Evolutionary conservation across 2,329 filamentous ascomycete genomes (phyloP), one percentile per base, ranked within the genome.

Genomic region (Fusarium pilosicola): DNA sequence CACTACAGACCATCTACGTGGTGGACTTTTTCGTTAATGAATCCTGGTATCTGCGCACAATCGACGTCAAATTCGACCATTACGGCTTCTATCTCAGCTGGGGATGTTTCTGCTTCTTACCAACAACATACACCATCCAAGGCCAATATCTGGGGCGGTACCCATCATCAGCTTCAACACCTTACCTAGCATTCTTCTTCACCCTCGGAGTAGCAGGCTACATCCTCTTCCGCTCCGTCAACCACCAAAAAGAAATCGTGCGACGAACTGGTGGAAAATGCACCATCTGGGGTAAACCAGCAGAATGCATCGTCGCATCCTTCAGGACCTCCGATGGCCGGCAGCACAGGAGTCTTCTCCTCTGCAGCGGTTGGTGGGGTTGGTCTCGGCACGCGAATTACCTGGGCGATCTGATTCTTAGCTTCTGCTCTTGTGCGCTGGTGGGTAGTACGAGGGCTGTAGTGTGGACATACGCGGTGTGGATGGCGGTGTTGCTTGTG

Each of bases 1-100:
- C 84, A 70, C 78, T 87, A 4, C 86, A 87, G 65, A 75, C 78
- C 2, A 72, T 86, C 13, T 87, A 87, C 57, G 82, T 86, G 13
- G 70, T 86, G 1, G 85, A 87, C 52, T 87, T 87, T 63, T 87
- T 87, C 56, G 76, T 84, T 54, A 86, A 87, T 13, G 86, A 87
- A 70, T 81, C 83, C 18, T 87, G 85, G 85, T 86, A 86, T 66
- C 77, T 85, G n/a, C 80, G 81, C 26, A 86, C 84, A 5, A 84
- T 85, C 15, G 84, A 85, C 59, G 85, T 85, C 42, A 78, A 79
- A 8, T 83, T 85, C 55, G 84, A 86, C 42, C 84, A 85, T 52
- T 85, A 83, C 39, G 84, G 84, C 6, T 85, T 85, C 69, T 84
- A 85, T 69, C 74, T 85, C 7, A 80, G 80, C 32, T 87, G 84